phyloP scores from a whole-genome alignment of 2,329 filamentous ascomycete genomes.

The Phaeomoniella chlamydospora region DNA sequence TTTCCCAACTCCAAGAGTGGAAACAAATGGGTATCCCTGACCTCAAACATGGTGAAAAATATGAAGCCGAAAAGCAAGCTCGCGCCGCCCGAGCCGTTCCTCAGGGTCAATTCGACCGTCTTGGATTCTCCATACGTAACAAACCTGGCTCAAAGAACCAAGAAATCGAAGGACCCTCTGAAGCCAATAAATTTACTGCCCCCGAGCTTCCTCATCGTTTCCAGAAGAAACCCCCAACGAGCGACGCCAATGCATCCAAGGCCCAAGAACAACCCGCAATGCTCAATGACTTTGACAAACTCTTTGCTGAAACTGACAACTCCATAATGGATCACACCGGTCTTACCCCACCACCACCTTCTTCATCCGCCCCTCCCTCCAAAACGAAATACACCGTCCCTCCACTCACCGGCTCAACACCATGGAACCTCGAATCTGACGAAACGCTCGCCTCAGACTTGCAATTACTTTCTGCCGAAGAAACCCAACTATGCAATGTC shows the following conservation, averaged over 20 bases:
- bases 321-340: neutral
- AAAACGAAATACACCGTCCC: conserved; percentile 39
- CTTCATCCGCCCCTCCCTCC: conserved; percentile 16
- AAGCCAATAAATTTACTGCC: conserved; percentile 61
- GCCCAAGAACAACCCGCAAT: conserved; percentile 17
- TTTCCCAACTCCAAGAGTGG: conserved; percentile 88
- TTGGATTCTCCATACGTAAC: conserved; percentile 42
- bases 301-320: conserved; percentile 38
- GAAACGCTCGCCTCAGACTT: conserved; percentile 55
- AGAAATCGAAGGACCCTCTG: conserved; percentile 57
- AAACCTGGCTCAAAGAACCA: conserved; percentile 53
- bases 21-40: conserved; percentile 71
- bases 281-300: conserved; percentile 38
- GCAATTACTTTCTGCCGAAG: conserved; percentile 72
- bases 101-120: conserved; percentile 72
- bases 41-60: conserved; percentile 76
- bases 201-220: conserved; percentile 59
- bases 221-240: conserved; percentile 23
- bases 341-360: conserved; percentile 10
- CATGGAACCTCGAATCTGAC: conserved; percentile 56
- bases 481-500: conserved; percentile 72
- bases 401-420: conserved; percentile 28
- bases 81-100: conserved; percentile 53
- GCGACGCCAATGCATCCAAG: conserved; percentile 16
- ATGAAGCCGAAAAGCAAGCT: conserved; percentile 72